Evolutionary conservation across 2,329 filamentous ascomycete species (phyloP).

Genomic region (Aspergillus sp.): DNA sequence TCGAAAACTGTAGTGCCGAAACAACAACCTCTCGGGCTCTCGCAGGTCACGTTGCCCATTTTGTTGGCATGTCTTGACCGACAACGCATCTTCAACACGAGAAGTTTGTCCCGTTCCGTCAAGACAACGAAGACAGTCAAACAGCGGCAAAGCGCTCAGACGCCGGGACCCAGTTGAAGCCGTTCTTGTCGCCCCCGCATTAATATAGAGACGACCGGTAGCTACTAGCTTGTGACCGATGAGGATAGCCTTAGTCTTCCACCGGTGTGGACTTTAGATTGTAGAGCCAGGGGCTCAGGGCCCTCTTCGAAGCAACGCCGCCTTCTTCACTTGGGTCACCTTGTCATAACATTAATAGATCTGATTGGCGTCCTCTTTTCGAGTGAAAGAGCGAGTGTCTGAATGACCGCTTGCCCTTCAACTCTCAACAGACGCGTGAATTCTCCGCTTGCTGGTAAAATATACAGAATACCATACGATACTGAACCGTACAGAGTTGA

Average conservation of each 20-base stretch:
- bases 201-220: conserved; percentile 10
- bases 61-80: conserved; percentile 4
- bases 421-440: neutral
- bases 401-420: too few relatives aligned
- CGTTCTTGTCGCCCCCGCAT: conserved; percentile 28
- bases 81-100: conserved; percentile 1
- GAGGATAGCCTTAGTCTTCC: neutral
- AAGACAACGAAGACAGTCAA: conserved; percentile 1
- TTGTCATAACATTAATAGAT: neutral
- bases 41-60: neutral
- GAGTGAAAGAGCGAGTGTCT: too few relatives aligned
- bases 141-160: neutral
- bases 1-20: neutral
- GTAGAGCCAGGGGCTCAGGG: neutral
- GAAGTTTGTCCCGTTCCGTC: neutral
- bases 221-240: conserved; percentile 20
- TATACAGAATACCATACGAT: conserved; percentile 1
- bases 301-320: neutral
- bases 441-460: neutral
- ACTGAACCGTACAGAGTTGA: neutral
- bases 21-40: neutral
- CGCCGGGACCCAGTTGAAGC: conserved; percentile 24
- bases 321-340: neutral
- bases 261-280: too few relatives aligned
- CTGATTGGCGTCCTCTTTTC: neutral